Evolutionary conservation across 352 stramenopile species (phyloP).

Genomic region (Halophytophthora batemanensis): DNA sequence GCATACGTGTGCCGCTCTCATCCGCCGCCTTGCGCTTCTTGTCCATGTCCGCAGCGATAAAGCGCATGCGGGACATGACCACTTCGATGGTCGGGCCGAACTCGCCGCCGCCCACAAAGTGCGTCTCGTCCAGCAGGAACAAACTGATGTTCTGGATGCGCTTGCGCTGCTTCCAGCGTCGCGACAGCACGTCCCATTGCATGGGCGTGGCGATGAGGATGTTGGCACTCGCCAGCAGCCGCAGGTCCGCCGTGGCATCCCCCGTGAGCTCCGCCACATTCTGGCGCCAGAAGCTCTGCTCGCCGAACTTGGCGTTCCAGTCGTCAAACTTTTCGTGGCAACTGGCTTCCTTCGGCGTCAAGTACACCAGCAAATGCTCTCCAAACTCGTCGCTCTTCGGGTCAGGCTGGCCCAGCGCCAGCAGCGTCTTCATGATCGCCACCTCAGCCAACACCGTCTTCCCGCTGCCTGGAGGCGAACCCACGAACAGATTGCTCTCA

Average conservation of each 20-base stretch:
- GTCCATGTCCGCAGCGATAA: slow-evolving; percentile 91
- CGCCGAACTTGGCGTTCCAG: slow-evolving; percentile 84
- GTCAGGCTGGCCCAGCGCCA: slow-evolving; percentile 52
- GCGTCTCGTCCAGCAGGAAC: slow-evolving; percentile 96
- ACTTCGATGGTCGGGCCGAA: slow-evolving; percentile 95
- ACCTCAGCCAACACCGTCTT: slow-evolving; percentile 95
- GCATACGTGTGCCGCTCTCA: slow-evolving; percentile 47
- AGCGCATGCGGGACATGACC: slow-evolving; percentile 97
- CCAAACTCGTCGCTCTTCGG: slow-evolving; percentile 55
- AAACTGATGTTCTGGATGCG: slow-evolving; percentile 93
- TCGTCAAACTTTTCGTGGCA: slow-evolving; percentile 73
- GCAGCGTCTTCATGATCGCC: slow-evolving; percentile 93
- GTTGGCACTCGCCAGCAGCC: slow-evolving; percentile 86
- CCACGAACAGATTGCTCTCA: slow-evolving; percentile 94
- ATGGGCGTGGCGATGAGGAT: slow-evolving; percentile 94
- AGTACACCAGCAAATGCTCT: slow-evolving; percentile 90
- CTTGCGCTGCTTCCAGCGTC: slow-evolving; percentile 97
- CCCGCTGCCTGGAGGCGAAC: slow-evolving; percentile 93
- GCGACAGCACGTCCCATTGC: slow-evolving; percentile 96
- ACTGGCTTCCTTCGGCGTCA: slow-evolving; percentile 87
- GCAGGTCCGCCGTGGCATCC: slow-evolving; percentile 93
- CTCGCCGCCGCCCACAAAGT: slow-evolving; percentile 93
- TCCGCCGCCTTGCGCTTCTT: slow-evolving; percentile 54
- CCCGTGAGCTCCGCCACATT: slow-evolving; percentile 92
- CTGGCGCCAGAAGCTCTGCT: slow-evolving; percentile 73